Evolutionary conservation across 2,329 filamentous ascomycete genomes (phyloP), one percentile per base, ranked within the genome.

Genomic region (Fusarium sororula): DNA sequence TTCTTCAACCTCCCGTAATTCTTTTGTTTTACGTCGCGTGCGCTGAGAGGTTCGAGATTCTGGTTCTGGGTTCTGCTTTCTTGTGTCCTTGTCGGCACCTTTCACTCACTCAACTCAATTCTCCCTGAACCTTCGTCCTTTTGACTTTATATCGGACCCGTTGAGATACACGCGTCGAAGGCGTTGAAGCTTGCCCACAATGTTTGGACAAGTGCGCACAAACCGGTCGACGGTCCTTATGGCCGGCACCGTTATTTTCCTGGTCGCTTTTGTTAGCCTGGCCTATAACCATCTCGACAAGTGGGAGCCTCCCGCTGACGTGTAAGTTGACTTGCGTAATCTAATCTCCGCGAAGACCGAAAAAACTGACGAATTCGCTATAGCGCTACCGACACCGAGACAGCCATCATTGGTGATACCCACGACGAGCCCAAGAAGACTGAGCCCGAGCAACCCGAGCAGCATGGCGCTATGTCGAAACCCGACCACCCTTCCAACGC

Each of bases 281-380:
- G 75, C 77, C 59, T 82, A 80, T 63, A 80, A 80, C 71, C 79
- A 81, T 61, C 68, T 82, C 32, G 80, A 80, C 60, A 75, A 74
- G 14, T 81, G 76, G 76, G 74, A 77, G 68, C 72, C 61, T 62
- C 74, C 77, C 9, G 61, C 74, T 35, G 74, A 79, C 63, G 68
- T 72, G 76, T 78, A 44, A 76, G 76, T 69, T 51, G n/a, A 63
- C 38, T 39, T 38, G 17, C 51, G 15, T 18, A 53, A 37, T 32
- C 24, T 18, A 53, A 37, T 42, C 26, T 17, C n/a, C n/a, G n/a
- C 38, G 14, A 17, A 24, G 50, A n/a, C 42, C 24, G 17, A 37
- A 11, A 47, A 44, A 41, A 14, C 75, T 77, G 53, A 77, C 51
- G 18, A 24, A 35, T 59, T 28, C 42, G 44, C 44, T 15, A 45